Evolutionary conservation across 495 filamentous ascomycete genomes (phyloP).

Genomic region (Pyrenopolyporus hunteri): DNA sequence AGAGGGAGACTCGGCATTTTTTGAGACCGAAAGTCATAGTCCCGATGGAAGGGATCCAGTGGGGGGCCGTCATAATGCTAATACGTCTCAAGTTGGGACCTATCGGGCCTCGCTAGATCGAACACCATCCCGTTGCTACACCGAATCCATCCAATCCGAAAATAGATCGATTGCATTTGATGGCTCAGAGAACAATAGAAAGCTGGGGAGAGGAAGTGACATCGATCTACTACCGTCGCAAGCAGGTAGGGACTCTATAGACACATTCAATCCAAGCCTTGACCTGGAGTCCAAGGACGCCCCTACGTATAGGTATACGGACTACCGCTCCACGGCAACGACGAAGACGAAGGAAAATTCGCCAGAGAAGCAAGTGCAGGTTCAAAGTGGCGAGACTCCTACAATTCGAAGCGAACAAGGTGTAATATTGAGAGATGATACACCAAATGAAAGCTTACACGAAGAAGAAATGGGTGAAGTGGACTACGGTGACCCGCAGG

Average conservation of each 20-base stretch:
- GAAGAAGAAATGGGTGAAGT: conserved; percentile 4
- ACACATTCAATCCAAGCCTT: conserved; percentile 41
- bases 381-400: conserved; percentile 32
- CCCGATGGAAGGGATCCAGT: conserved; percentile 7
- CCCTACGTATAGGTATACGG: conserved; percentile 33
- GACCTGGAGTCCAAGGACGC: conserved; percentile 36
- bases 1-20: conserved; percentile 36
- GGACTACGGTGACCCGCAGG: background rate
- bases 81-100: background rate
- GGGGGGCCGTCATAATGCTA: background rate
- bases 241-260: conserved; percentile 39
- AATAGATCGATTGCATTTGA: conserved; percentile 20
- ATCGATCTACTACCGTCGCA: conserved; percentile 43
- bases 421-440: conserved; percentile 40
- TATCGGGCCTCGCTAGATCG: conserved; percentile 2
- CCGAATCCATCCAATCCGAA: conserved; percentile 23
- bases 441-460: conserved; percentile 16
- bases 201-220: conserved; percentile 30
- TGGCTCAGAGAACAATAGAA: conserved; percentile 3
- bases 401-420: conserved; percentile 43
- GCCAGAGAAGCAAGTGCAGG: conserved; percentile 38
- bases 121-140: conserved; percentile 13
- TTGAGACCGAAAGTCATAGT: conserved; percentile 24
- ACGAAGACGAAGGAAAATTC: conserved; percentile 38
- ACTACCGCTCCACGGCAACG: conserved; percentile 31